Conservation (phyloP, 2,329 filamentous ascomycete genomes). For the Aspergillus sp. region DNA sequence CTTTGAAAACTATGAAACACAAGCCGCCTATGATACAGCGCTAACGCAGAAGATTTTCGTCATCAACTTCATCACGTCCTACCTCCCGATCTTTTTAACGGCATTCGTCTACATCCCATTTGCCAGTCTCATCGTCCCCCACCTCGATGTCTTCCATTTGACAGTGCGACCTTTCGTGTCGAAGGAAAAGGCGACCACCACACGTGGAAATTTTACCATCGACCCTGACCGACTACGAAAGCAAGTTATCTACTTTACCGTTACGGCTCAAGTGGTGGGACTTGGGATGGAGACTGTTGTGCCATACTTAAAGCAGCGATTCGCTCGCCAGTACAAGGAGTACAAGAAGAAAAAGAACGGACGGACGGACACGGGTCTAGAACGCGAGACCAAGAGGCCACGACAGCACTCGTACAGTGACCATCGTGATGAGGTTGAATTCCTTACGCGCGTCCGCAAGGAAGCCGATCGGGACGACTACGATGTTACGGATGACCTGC, state of each 20-base stretch:
- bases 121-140: slow-evolving; percentile 78
- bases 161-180: slow-evolving; percentile 75
- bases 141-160: slow-evolving; percentile 80
- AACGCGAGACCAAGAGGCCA: slow-evolving; percentile 23
- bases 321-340: slow-evolving; percentile 67
- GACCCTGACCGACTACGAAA: slow-evolving; percentile 80
- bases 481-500: slow-evolving; percentile 85
- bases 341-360: slow-evolving; percentile 31
- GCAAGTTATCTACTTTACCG: slow-evolving; percentile 95
- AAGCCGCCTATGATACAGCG: slow-evolving; percentile 77
- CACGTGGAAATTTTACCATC: slow-evolving; percentile 67
- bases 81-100: slow-evolving; percentile 84
- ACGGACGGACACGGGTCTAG: slow-evolving; percentile 20
- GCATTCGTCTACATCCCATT: slow-evolving; percentile 96
- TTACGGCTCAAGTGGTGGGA: slow-evolving; percentile 91
- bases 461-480: slow-evolving; percentile 85
- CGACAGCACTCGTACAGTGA: slow-evolving; percentile 57
- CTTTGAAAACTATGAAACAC: slow-evolving; percentile 90
- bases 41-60: slow-evolving; percentile 93
- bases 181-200: slow-evolving; percentile 67
- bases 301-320: slow-evolving; percentile 78
- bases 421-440: slow-evolving; percentile 73
- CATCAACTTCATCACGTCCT: slow-evolving; percentile 97
- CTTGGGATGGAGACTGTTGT: slow-evolving; percentile 83
- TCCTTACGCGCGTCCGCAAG: slow-evolving; percentile 77